Evolutionary conservation across 2,329 filamentous ascomycete species (phyloP), one percentile per base, ranked within the genome.

Genomic region (Epichloe gansuensis): DNA sequence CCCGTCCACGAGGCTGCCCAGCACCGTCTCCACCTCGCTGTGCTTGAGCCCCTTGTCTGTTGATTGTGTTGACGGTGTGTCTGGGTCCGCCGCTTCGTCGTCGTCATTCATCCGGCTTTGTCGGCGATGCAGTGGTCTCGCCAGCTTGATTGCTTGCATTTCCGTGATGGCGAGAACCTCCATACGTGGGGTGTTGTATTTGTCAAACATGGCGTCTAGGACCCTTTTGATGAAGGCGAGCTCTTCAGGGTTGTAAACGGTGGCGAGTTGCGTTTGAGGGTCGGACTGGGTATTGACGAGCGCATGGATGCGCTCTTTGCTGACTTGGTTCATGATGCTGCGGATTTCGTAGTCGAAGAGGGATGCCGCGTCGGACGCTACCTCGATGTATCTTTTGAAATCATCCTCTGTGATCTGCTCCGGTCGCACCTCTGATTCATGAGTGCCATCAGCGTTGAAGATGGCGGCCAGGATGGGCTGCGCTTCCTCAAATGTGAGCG

Each of bases 161-260:
- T 80, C 77, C 12, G 81, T 85, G 3, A 97, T 72, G 3, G 87
- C 89, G 78, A 96, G 84, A 27, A 89, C 78, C 68, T 98, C 91
- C 61, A 82, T 80, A n/a, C 81, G 75, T 8, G 74, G 76, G 0
- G 83, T 88, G 63, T 97, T 97, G 71, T 89, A 82, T 21, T 80
- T 85, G 57, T 94, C 88, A 64, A 97, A 98, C 80, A 98, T 95
- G 59, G 79, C 82, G 65, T 96, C 90, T 1, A 98, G 77, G 3
- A 96, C 66, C 8, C 93, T 77, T 68, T 94, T 93, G 51, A 97
- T 80, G 64, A 89, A 98, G 0, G 86, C 81, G 35, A 97, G 87
- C 70, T 97, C 90, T 58, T 95, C 89, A 0, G 88, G 72, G 7
- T 76, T 78, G 63, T 86, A 87, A 0, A 80, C 81, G 0, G 93